Base-by-base conservation (phyloP, 306 rosid species). In the Sesbania bispinosa region DNA sequence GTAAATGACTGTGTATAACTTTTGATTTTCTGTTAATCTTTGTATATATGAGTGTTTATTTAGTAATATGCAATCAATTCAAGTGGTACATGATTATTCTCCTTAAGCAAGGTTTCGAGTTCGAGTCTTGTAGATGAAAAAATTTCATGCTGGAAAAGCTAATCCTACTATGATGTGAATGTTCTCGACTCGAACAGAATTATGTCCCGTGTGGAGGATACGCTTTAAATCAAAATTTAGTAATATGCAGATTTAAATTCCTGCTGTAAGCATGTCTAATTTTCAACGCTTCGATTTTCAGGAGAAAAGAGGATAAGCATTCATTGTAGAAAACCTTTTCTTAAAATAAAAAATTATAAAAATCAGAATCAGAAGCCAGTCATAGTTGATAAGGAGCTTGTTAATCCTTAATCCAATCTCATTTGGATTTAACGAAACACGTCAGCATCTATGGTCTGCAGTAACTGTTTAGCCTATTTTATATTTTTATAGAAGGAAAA, bases 11-110 rank as follows among this genome's bases (percentile, higher is more conserved):
- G 60, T n/a, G 38, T 29, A 26, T 23, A 33, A 51, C 38, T 57
- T 73, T 69, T 69, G 70, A 45, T 27, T 54, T 75, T 52, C 30
- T 69, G 60, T 19, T 36, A 5, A 60, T 53, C 27, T 78, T n/a
- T 46, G 46, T 68, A 38, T 18, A 46, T 21, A 16, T 16, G 27
- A 29, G 13, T 50, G 15, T 23, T 46, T 24, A 7, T 23, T n/a
- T n/a, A n/a, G n/a, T n/a, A n/a, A n/a, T n/a, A n/a, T n/a, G n/a
- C n/a, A n/a, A n/a, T n/a, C n/a, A n/a, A n/a, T n/a, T n/a, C n/a
- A n/a, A n/a, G n/a, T n/a, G n/a, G n/a, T n/a, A n/a, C n/a, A n/a
- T n/a, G n/a, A n/a, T n/a, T n/a, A n/a, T n/a, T n/a, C n/a, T n/a
- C n/a, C n/a, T n/a, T n/a, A n/a, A n/a, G n/a, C n/a, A n/a, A n/a